These are phyloP conservation scores for Fusarium secorum DNA, from an alignment of 2,329 filamentous ascomycete genomes.

Conservation along the genomic window DNA sequence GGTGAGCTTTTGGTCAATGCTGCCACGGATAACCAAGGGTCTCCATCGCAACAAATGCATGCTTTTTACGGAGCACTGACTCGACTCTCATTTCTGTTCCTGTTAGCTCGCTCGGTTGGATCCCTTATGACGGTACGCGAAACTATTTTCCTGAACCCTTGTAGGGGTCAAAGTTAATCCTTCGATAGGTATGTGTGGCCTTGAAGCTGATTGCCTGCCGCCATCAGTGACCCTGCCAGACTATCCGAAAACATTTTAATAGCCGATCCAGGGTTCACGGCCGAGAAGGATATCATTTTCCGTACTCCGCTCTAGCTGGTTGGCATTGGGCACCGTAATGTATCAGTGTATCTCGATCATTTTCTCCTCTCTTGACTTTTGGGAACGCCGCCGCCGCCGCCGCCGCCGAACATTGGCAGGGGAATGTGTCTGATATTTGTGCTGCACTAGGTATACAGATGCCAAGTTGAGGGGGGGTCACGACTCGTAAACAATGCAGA, in stretches of 20 bases:
- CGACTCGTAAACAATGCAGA: conserved; percentile 11
- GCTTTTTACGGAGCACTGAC: background rate
- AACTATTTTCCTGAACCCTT: conserved; percentile 21
- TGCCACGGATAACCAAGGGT: conserved; percentile 10
- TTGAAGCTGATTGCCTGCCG: conserved; percentile 14
- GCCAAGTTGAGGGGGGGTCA: conserved; percentile 4
- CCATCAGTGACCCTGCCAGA: conserved; percentile 9
- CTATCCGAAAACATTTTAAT: conserved; percentile 25
- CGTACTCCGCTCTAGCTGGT: conserved; percentile 1
- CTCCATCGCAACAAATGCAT: background rate
- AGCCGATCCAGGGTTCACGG: conserved; percentile 26
- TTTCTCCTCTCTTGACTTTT: background rate
- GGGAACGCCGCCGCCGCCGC: conserved; percentile 12
- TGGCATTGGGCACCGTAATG: background rate
- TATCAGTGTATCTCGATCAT: conserved; percentile 5
- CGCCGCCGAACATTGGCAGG: conserved; percentile 17
- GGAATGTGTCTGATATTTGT: background rate
- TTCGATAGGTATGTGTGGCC: background rate
- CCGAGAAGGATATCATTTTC: conserved; percentile 23
- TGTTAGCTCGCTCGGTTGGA: conserved; percentile 11
- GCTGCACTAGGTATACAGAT: background rate
- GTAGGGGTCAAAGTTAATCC: conserved; percentile 17
- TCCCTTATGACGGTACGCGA: conserved; percentile 12
- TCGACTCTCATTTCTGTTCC: conserved; percentile 14
- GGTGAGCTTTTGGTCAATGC: conserved; percentile 11